These are phyloP conservation scores for Plenodomus lindquistii DNA, from an alignment of 2,329 filamentous ascomycete species.

Conservation along the genomic window DNA sequence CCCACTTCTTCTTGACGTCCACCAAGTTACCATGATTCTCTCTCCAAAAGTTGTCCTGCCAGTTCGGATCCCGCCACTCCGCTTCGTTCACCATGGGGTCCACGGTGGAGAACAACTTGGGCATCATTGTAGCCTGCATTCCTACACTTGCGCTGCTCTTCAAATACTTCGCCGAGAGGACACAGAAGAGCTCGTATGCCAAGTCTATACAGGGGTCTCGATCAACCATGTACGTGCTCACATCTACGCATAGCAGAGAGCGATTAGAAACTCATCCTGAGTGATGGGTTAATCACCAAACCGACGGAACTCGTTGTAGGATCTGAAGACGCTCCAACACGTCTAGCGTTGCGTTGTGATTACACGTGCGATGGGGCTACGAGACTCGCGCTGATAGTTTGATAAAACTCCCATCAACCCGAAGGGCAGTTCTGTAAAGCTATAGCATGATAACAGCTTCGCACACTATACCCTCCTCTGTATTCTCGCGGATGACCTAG, in stretches of 20 bases:
- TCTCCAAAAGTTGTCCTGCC: slow-evolving; percentile 27
- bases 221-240: slow-evolving; percentile 8
- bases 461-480: too few species aligned
- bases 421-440: too few species aligned
- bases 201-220: slow-evolving; percentile 6
- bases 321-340: neutral
- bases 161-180: slow-evolving; percentile 20
- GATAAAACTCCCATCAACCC: too few species aligned
- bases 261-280: neutral
- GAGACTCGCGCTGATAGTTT: too few species aligned
- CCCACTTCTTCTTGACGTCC: slow-evolving; percentile 33
- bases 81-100: slow-evolving; percentile 34
- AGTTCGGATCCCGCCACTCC: slow-evolving; percentile 25
- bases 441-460: too few species aligned
- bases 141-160: slow-evolving; percentile 17
- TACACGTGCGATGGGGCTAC: neutral
- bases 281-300: neutral
- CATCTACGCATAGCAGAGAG: slow-evolving; percentile 1
- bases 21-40: slow-evolving; percentile 28
- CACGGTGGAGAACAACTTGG: slow-evolving; percentile 18
- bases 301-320: neutral
- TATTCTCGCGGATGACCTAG: too few species aligned
- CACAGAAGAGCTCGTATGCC: slow-evolving; percentile 9
- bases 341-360: neutral
- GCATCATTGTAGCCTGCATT: slow-evolving; percentile 18